Base-by-base conservation (phyloP, 1,284 basidiomycete genomes). In the Irpex rosettiformis region DNA sequence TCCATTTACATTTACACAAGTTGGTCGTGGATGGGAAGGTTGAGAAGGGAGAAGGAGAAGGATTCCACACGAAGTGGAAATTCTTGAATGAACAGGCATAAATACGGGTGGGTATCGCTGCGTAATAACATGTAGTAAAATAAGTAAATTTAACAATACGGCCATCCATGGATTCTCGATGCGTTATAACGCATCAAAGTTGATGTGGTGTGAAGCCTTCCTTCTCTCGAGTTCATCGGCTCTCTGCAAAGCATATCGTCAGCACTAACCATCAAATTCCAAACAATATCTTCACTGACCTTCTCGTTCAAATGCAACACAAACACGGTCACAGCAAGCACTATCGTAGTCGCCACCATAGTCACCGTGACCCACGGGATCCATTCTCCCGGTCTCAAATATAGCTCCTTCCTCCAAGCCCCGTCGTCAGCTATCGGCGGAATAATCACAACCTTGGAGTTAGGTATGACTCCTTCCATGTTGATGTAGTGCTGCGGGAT, bases 381-480 rank as follows among this genome's bases (percentile, higher is more conserved):
- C 96, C 96, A 99, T 66, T 96, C 92, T 13, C 96, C 96, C 1
- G 96, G 96, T 49, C 95, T 80, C 65, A 99, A 75, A 70, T 94
- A 99, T 59, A 99, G 75, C 77, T 98, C 92, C 59, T 88, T 84
- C 65, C 86, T 90, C 97, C 97, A 99, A 33, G 75, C 75, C 24
- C 79, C 74, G 8, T 80, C 77, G 1, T 73, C 70, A 5, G 68
- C 72, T 0, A 80, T 74, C 3, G 90, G 90, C 0, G 96, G 96
- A 47, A 91, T 86, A 65, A 99, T 93, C n/a, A 99, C 89, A 6
- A 99, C 85, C 67, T 96, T 95, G 3, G 94, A 96, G 72, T 99
- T 99, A 0, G 97, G 97, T 48, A 99, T 94, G 16, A 99, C 88
- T 27, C 96, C 95, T 70, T 99, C 97, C 79, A 99, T 88, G 66